Conservation (phyloP, 164 flowering plant genomes). For the Chloranthus sessilifolius region DNA sequence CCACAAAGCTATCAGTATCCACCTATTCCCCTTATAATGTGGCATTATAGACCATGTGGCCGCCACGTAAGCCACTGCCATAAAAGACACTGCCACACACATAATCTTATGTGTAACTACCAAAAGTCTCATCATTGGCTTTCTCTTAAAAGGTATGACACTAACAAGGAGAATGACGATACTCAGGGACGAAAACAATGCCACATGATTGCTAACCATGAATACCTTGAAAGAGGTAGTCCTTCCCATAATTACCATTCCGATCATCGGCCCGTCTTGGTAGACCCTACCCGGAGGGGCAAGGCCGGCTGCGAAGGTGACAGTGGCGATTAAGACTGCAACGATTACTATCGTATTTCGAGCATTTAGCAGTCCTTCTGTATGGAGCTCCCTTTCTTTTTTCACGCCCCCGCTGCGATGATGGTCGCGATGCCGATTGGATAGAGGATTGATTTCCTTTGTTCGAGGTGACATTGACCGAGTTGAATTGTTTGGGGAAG, state of each 20-base stretch:
- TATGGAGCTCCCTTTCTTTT: constrained; percentile 3
- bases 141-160: not conserved
- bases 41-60: not conserved
- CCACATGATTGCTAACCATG: not conserved
- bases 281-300: constrained; percentile 6
- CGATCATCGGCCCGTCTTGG: not conserved
- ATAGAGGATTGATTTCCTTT: constrained; percentile 7
- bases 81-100: constrained; percentile 1
- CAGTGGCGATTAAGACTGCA: constrained; percentile 3
- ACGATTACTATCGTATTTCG: not conserved
- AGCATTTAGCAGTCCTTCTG: not conserved
- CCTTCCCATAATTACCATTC: not conserved
- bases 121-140: not conserved
- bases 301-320: not conserved
- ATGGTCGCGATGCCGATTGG: constrained; percentile 9
- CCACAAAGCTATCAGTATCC: not conserved
- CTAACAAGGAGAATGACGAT: constrained; percentile 1
- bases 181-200: not conserved
- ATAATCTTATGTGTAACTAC: not conserved
- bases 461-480: constrained; percentile 7
- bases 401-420: constrained; percentile 2
- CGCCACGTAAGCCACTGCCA: not conserved
- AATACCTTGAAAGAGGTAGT: constrained; percentile 2
- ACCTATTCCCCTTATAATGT: not conserved
- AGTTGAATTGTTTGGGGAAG: not conserved